A percentile compares a stretch with the other conserved stretches of the same genome.
These are phyloP conservation scores for Suillus fuscotomentosus DNA, from an alignment of 768 basidiomycete genomes.

Conservation along the genomic window DNA sequence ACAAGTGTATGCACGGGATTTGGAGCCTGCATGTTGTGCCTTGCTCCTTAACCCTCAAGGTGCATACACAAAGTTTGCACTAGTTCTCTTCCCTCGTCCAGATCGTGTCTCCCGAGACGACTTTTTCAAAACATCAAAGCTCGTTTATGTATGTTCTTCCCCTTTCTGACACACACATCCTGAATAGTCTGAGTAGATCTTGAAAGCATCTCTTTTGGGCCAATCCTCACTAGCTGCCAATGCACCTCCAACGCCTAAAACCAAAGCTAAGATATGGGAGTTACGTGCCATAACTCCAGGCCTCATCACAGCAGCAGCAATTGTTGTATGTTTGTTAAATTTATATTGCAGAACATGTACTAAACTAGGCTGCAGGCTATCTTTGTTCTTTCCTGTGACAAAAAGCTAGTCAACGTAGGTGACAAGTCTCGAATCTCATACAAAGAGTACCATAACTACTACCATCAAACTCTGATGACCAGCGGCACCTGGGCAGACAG, in stretches of 20 bases:
- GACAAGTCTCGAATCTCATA: background rate
- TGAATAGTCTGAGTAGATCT: too few species aligned
- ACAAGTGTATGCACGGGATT: background rate
- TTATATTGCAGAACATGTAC: background rate
- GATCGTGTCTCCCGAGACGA: background rate
- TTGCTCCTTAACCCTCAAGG: background rate
- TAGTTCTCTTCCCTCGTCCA: background rate
- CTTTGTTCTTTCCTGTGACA: constrained; percentile 1
- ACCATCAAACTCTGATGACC: background rate
- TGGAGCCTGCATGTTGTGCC: background rate
- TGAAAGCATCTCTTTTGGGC: too few species aligned
- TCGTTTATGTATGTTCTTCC: background rate
- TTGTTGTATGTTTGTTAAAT: too few species aligned
- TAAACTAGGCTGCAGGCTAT: background rate
- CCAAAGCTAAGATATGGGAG: too few species aligned
- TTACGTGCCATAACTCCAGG: too few species aligned
- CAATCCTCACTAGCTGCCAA: too few species aligned
- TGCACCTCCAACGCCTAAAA: too few species aligned
- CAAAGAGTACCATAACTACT: constrained; percentile 3
- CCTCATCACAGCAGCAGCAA: too few species aligned
- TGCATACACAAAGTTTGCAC: background rate
- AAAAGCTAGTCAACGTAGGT: background rate
- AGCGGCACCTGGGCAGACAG: background rate
- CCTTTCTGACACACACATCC: background rate
- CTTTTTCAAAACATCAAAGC: background rate